phyloP scores from a whole-genome alignment of 768 basidiomycete species.

The Sarcomyxa edulis region DNA sequence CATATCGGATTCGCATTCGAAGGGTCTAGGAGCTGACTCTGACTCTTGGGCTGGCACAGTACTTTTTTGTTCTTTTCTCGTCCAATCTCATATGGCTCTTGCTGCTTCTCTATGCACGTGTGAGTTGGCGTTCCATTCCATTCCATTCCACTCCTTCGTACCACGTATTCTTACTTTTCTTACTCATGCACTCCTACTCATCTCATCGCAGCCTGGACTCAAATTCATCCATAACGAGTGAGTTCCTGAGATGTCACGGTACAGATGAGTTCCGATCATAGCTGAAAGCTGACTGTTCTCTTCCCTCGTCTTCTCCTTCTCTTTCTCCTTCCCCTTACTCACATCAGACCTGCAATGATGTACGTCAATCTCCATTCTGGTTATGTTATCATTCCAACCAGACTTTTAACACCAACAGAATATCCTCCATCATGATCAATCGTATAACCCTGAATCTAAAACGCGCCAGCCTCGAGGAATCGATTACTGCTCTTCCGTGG shows the following conservation, averaged over 20 bases:
- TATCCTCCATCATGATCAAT: constrained; percentile 16
- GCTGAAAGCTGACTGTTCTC: too few species aligned
- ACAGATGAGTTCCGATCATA: too few species aligned
- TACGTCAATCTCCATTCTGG: too few species aligned
- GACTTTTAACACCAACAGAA: too few species aligned
- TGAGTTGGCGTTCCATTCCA: too few species aligned
- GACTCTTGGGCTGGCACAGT: too few species aligned
- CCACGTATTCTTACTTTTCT: too few species aligned
- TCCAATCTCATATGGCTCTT: constrained; percentile 16
- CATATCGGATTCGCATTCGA: too few species aligned
- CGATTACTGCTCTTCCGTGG: constrained; percentile 9
- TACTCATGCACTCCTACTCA: not conserved
- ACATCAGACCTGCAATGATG: constrained; percentile 9
- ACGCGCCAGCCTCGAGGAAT: constrained; percentile 4
- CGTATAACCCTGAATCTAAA: constrained; percentile 15
- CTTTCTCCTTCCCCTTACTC: not conserved
- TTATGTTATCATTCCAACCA: not conserved
- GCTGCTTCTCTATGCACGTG: constrained; percentile 11
- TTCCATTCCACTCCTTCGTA: too few species aligned
- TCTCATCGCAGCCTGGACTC: constrained; percentile 1
- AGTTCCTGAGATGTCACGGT: not conserved
- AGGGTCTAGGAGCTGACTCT: too few species aligned
- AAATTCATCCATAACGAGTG: constrained; percentile 9
- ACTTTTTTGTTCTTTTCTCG: constrained; percentile 16
- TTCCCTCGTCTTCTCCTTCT: too few species aligned